These are phyloP conservation scores for Sporothrix dimorphospora DNA, from an alignment of 2,329 filamentous ascomycete genomes.

Conservation along the genomic window DNA sequence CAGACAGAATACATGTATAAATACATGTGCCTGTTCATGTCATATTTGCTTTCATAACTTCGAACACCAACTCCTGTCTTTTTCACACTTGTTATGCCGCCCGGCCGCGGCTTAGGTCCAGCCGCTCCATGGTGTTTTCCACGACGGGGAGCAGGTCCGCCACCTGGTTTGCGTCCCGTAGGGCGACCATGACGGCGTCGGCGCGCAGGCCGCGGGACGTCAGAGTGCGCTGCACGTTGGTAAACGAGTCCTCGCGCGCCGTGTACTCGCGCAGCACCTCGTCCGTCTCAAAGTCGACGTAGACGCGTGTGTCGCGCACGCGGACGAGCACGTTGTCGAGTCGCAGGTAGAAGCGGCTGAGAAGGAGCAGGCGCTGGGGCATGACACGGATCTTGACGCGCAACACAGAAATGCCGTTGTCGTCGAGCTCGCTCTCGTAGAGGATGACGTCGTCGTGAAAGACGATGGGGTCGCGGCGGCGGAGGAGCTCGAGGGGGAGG, in stretches of 20 bases:
- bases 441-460: conserved; percentile 97
- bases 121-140: conserved; percentile 65
- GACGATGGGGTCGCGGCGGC: conserved; percentile 86
- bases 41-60: too few relatives aligned
- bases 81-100: not conserved
- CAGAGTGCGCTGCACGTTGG: conserved; percentile 66
- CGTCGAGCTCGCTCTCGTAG: conserved; percentile 96
- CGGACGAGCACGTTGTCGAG: conserved; percentile 87
- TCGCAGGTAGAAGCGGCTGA: conserved; percentile 88
- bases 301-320: conserved; percentile 87
- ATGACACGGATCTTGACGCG: conserved; percentile 93
- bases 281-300: conserved; percentile 80
- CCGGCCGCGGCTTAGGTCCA: conserved; percentile 32
- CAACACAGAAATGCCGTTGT: conserved; percentile 91
- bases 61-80: not conserved
- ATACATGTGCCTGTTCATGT: too few relatives aligned
- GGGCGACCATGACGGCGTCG: conserved; percentile 73
- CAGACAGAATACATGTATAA: too few relatives aligned
- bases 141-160: conserved; percentile 70
- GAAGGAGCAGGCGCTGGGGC: conserved; percentile 81
- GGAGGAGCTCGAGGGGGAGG: conserved; percentile 86
- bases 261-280: conserved; percentile 89
- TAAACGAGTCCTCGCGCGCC: conserved; percentile 81
- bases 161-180: conserved; percentile 80
- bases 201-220: conserved; percentile 54